Conservation (phyloP, 192 early-diverging fungal species). For the Linnemannia zychae region DNA sequence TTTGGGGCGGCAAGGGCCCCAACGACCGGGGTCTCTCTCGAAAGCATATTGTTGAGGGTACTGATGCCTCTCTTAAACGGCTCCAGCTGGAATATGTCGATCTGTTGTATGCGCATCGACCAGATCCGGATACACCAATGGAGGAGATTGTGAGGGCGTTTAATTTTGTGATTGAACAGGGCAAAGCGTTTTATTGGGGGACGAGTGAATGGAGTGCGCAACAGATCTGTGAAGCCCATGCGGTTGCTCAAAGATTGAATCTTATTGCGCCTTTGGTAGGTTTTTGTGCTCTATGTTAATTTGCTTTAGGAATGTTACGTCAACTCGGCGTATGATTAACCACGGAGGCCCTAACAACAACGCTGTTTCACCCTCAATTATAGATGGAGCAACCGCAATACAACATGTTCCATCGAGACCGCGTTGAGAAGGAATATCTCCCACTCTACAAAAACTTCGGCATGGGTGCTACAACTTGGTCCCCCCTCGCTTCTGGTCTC, state of each 20-base stretch:
- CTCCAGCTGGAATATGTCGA: conserved; percentile 82
- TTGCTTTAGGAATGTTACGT: not conserved
- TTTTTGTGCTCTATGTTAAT: not conserved
- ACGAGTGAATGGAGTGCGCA: conserved; percentile 84
- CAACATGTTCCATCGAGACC: conserved; percentile 85
- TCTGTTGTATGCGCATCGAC: conserved; percentile 84
- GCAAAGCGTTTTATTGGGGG: conserved; percentile 86
- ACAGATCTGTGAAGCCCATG: conserved; percentile 77
- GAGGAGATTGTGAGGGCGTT: conserved; percentile 87
- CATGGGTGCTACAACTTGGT: conserved; percentile 82
- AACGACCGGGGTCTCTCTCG: conserved; percentile 86
- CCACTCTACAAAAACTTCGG: conserved; percentile 74
- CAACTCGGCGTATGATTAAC: no score
- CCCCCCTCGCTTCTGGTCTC: conserved; percentile 57
- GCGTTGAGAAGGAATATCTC: conserved; percentile 77
- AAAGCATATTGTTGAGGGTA: conserved; percentile 87
- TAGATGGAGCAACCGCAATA: conserved; percentile 82
- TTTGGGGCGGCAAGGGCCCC: conserved; percentile 76
- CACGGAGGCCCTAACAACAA: not conserved
- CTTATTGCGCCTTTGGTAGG: conserved; percentile 73
- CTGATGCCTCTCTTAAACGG: conserved; percentile 75
- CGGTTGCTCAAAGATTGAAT: conserved; percentile 72
- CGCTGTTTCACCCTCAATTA: no score
- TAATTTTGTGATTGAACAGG: conserved; percentile 82
- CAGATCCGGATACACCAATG: conserved; percentile 79